These are phyloP conservation scores for Trichoderma harzianum DNA, from an alignment of 2,329 filamentous ascomycete species.

Conservation along the genomic window DNA sequence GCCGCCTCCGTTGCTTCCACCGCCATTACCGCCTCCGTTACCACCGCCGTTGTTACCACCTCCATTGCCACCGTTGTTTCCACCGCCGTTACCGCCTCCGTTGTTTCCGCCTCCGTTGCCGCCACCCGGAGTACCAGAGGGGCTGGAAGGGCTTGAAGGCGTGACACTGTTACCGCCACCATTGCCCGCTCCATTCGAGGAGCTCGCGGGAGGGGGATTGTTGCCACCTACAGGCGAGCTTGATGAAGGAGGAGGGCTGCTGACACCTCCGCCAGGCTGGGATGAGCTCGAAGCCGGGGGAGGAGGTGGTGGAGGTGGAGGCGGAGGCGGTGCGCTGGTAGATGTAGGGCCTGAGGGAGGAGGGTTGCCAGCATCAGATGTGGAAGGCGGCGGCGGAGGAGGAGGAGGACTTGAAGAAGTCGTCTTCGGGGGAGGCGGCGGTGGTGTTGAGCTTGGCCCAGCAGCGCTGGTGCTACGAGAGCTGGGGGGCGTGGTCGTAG, in stretches of 20 bases:
- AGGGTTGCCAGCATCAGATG: not conserved
- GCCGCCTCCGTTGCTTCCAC: not conserved
- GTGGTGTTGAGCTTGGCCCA: not conserved
- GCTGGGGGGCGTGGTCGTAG: not conserved
- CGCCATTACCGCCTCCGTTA: not conserved
- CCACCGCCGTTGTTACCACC: not conserved
- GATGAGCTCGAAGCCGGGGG: not conserved
- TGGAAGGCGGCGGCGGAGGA: not conserved
- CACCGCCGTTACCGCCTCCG: not conserved
- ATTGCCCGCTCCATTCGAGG: not conserved
- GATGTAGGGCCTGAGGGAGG: not conserved
- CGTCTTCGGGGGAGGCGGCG: conserved; percentile 1
- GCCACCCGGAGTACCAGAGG: not conserved
- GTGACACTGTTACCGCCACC: not conserved
- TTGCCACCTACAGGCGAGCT: not conserved
- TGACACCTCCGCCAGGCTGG: not conserved
- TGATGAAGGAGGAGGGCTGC: not conserved
- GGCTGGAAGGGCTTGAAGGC: not conserved
- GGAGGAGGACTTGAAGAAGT: not conserved
- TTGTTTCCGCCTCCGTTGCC: not conserved
- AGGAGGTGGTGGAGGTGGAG: not conserved
- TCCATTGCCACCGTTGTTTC: not conserved
- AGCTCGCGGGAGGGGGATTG: not conserved
- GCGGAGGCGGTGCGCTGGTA: not conserved
- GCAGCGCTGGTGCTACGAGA: not conserved